Evolutionary conservation across 371 early-diverging fungal species (phyloP).

Genomic region (Capillidium rhysosporum): DNA sequence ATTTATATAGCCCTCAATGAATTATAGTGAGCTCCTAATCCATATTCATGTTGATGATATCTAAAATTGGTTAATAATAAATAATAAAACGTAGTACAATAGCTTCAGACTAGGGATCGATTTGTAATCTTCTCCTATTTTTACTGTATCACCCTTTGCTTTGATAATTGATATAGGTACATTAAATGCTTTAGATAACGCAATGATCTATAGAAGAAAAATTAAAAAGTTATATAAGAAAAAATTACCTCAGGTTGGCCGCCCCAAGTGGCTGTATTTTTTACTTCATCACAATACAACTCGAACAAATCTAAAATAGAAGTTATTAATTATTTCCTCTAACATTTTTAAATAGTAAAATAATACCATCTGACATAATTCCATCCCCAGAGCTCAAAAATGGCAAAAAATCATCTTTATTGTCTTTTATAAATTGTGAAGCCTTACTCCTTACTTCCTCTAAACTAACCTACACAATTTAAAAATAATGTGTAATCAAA

Average conservation of each 20-base stretch:
- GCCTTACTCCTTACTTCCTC: not conserved
- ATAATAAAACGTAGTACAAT: not conserved
- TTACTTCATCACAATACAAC: not conserved
- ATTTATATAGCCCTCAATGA: not conserved
- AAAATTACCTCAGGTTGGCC: constrained; percentile 2
- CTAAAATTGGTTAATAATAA: not conserved
- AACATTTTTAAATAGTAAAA: no score
- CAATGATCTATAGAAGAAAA: not conserved
- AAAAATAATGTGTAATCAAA: not conserved
- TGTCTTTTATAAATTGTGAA: not conserved
- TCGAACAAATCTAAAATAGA: not conserved
- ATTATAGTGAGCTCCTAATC: constrained; percentile 1
- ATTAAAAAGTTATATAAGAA: not conserved
- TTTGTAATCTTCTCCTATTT: not conserved
- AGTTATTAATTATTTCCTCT: not conserved
- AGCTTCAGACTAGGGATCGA: not conserved
- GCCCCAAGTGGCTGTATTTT: constrained; percentile 3
- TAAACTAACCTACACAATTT: not conserved
- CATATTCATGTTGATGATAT: constrained; percentile 1
- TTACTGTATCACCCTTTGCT: not conserved
- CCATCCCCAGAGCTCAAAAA: not conserved
- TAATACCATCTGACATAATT: no score
- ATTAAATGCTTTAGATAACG: not conserved
- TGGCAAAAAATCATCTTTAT: constrained; percentile 5
- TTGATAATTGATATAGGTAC: not conserved